Evolutionary conservation across 495 filamentous ascomycete species (phyloP), one percentile per base, ranked within the genome.

Genomic region (Pseudoneurospora amorphoporcata): DNA sequence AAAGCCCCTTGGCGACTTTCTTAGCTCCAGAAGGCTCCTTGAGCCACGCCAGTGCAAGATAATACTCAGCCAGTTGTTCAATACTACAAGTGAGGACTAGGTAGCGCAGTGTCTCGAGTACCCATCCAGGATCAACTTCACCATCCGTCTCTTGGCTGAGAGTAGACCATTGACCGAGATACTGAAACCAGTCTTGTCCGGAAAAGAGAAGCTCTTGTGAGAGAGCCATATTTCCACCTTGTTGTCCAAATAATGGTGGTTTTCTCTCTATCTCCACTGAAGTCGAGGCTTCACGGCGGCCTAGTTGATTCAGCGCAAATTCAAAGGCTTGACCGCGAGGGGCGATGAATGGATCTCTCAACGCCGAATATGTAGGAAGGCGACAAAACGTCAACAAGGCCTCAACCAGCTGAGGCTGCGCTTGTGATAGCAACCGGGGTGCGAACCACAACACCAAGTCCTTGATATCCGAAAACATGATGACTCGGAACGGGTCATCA

Each of bases 391-490:
- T 81, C 7, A 94, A 79, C 74, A 93, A 93, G 17, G 86, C 86
- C 74, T 94, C 86, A 38, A 94, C 43, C 14, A 95, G 72, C 71
- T 81, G 79, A 10, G 78, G 61, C n/a, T 76, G 83, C 1, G 87
- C 76, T 12, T 80, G 42, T 6, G 75, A 69, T 7, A 82, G 76
- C 9, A 80, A 69, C 1, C 79, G 72, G 2, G 69, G 41, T 10
- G 86, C 85, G 47, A 92, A 83, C 70, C 82, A 81, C n/a, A 88
- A 78, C 39, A 97, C 73, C 61, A 90, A 84, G 2, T 88, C 83
- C 73, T 87, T 79, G 16, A 98, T 83, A 79, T 98, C 95, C 12
- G 90, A 89, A 72, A 90, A 92, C 72, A 98, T 85, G 61, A 97
- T 85, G 4, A 94, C 87, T 45, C 91, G 85, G 76, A 88, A 95